Conservation (phyloP, 2,329 filamentous ascomycete genomes). For the Dothistroma septosporum region DNA sequence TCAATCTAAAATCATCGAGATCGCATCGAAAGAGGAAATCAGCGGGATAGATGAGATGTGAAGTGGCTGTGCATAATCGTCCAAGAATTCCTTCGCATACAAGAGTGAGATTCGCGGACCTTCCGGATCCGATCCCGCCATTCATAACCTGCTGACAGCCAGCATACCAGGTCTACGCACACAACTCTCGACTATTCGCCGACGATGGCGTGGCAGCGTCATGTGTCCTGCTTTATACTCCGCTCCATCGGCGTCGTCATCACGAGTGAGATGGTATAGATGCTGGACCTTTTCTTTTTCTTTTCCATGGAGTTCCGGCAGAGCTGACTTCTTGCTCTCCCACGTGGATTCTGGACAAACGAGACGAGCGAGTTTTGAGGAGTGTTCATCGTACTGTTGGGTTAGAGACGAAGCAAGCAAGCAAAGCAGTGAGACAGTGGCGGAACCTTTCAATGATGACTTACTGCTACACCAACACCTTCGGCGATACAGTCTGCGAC, state of each 20-base stretch:
- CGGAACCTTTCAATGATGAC: not conserved
- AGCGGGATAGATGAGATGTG: too few relatives aligned
- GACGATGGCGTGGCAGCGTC: not conserved
- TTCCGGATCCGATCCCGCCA: too few relatives aligned
- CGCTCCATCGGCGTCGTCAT: not conserved
- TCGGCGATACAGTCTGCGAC: conserved; percentile 2
- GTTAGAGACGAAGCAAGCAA: too few relatives aligned
- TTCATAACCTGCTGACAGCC: too few relatives aligned
- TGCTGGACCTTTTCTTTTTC: not conserved
- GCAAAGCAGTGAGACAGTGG: not conserved
- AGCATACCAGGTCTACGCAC: too few relatives aligned
- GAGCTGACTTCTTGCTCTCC: not conserved
- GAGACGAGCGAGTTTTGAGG: not conserved
- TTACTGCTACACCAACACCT: conserved; percentile 6
- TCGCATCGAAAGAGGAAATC: too few relatives aligned
- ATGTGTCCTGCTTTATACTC: not conserved
- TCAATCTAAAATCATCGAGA: too few relatives aligned
- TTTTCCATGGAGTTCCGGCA: not conserved
- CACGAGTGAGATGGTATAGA: not conserved
- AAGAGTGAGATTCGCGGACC: too few relatives aligned
- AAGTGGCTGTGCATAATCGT: too few relatives aligned
- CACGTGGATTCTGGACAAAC: not conserved
- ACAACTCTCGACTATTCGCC: too few relatives aligned
- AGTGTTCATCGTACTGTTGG: not conserved
- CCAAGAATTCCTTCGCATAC: too few relatives aligned